These are phyloP conservation scores for Eurotiales sp. DNA, from an alignment of 2,329 filamentous ascomycete genomes.

Conservation along the genomic window DNA sequence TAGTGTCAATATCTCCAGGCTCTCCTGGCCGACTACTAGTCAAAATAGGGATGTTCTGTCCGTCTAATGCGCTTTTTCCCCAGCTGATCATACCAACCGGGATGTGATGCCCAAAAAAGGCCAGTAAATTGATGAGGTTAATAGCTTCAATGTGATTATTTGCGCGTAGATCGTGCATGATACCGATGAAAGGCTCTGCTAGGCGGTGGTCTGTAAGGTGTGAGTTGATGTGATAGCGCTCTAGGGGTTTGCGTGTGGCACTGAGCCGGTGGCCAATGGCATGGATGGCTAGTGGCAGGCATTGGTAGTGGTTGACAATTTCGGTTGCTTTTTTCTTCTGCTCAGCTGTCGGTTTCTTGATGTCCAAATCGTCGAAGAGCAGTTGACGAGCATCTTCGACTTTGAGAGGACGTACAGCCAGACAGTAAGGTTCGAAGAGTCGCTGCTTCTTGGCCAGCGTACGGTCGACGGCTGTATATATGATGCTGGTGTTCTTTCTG, in stretches of 20 bases:
- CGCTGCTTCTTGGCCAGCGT: slow-evolving; percentile 54
- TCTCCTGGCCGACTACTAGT: slow-evolving; percentile 33
- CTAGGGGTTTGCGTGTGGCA: slow-evolving; percentile 58
- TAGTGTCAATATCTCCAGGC: slow-evolving; percentile 42
- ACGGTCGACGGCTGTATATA: slow-evolving; percentile 65
- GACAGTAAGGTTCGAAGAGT: slow-evolving; percentile 57
- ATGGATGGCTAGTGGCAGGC: slow-evolving; percentile 65
- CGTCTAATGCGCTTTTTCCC: slow-evolving; percentile 40
- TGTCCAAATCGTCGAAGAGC: slow-evolving; percentile 60
- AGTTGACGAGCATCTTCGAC: slow-evolving; percentile 58
- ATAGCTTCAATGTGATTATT: slow-evolving; percentile 51
- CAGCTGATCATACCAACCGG: slow-evolving; percentile 63
- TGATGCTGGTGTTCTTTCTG: slow-evolving; percentile 58
- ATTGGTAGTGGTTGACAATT: slow-evolving; percentile 60
- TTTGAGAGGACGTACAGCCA: slow-evolving; percentile 54
- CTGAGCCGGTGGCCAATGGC: slow-evolving; percentile 61
- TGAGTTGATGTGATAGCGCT: slow-evolving; percentile 55
- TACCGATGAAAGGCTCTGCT: slow-evolving; percentile 45
- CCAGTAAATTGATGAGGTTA: slow-evolving; percentile 62
- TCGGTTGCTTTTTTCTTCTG: slow-evolving; percentile 58
- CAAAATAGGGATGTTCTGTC: slow-evolving; percentile 34
- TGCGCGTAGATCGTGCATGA: slow-evolving; percentile 45
- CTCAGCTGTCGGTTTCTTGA: slow-evolving; percentile 52
- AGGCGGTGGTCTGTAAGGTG: slow-evolving; percentile 56
- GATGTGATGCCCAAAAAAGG: slow-evolving; percentile 62